Evolutionary conservation across 2,329 filamentous ascomycete species (phyloP).

Genomic region (Aureobasidium sp.): DNA sequence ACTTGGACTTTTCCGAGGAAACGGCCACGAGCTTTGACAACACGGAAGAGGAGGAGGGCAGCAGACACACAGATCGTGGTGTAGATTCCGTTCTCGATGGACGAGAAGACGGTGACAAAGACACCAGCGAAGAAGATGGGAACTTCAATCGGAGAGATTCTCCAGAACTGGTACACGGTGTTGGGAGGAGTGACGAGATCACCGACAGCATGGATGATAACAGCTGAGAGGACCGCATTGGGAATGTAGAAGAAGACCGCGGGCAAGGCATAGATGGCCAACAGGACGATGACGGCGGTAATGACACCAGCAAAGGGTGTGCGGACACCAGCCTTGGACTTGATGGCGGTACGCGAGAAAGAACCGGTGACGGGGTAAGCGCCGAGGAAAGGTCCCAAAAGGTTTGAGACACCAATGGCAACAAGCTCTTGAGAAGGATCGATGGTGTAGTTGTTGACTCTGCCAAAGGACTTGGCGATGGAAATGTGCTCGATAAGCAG

Average conservation of each 20-base stretch:
- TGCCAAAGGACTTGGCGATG: conserved; percentile 92
- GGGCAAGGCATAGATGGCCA: conserved; percentile 83
- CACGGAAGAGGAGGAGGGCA: conserved; percentile 71
- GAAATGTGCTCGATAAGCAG: conserved; percentile 94
- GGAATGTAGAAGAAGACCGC: conserved; percentile 93
- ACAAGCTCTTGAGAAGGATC: conserved; percentile 94
- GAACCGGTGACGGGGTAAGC: conserved; percentile 90
- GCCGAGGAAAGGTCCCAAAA: conserved; percentile 85
- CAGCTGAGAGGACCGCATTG: conserved; percentile 66
- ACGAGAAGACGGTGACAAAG: conserved; percentile 76
- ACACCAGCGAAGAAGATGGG: conserved; percentile 91
- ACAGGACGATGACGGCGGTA: conserved; percentile 73
- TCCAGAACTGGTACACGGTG: conserved; percentile 91
- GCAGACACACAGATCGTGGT: conserved; percentile 70
- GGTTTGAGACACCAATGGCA: conserved; percentile 82
- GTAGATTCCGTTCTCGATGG: conserved; percentile 90
- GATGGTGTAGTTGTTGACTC: conserved; percentile 93
- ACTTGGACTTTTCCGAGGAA: conserved; percentile 80
- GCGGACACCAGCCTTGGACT: conserved; percentile 90
- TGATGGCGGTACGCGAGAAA: conserved; percentile 93
- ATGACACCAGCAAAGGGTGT: conserved; percentile 87
- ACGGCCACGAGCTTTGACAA: conserved; percentile 71
- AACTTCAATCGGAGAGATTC: conserved; percentile 81
- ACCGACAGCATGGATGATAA: conserved; percentile 93
- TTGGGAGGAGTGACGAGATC: conserved; percentile 88